Base-by-base conservation (phyloP, 176 grass and related monocot species). In the Aegilops tauschii region DNA sequence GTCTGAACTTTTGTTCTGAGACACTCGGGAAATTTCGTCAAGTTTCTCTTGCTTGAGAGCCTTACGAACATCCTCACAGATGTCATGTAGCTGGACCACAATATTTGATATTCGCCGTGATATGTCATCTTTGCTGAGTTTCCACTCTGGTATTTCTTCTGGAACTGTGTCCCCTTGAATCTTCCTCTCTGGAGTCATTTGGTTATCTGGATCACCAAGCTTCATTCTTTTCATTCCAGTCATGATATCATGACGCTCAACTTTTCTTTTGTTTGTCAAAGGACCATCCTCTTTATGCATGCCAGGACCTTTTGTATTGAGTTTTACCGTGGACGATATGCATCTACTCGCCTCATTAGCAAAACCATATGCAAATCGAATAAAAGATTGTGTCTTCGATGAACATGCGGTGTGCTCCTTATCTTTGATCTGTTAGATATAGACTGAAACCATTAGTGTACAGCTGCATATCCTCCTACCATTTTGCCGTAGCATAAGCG, bases 21-120 rank as follows among this genome's bases (percentile, higher is more conserved):
- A 20, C 28, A 75, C 62, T 85, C 44, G 40, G 18, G 14, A 68
- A 68, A 78, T 67, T 39, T 23, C 83, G 39, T 78, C 74, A 56
- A 85, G 65, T 37, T 85, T 85, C 13, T 85, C 83, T 69, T 29
- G 61, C 83, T 39, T 28, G n/a, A 85, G 83, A 44, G 42, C 42
- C 42, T 44, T 44, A 12, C 40, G 42, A 44, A 44, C 42, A 44
- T 44, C 40, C 40, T 42, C 40, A 42, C 40, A 42, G 40, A 42
- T 42, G 40, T 42, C 40, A 42, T 42, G 40, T 44, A 44, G 42
- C 42, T 44, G 9, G 42, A 44, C 42, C 42, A 44, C 42, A 44
- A 44, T 44, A 44, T 44, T 44, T 67, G 3, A 23, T 67, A 78
- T 85, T 8, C 6, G 37, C 12, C 1, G 40, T 7, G 28, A 6